Conservation (phyloP, 2,329 filamentous ascomycete genomes). For the Alternaria sp. region DNA sequence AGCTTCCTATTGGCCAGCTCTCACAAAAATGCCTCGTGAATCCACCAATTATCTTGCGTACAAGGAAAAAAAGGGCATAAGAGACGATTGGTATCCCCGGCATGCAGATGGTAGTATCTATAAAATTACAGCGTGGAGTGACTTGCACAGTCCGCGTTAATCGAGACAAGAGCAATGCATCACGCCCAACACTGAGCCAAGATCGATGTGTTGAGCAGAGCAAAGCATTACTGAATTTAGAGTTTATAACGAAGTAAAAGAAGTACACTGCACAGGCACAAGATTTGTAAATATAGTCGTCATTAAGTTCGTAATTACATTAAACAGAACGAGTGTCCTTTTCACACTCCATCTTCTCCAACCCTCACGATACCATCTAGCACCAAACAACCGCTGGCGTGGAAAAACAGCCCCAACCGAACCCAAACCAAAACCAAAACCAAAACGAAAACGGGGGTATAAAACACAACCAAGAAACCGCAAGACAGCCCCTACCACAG, state of each 20-base stretch:
- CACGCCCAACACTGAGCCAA: no score
- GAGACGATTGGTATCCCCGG: no score
- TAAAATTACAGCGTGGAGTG: no score
- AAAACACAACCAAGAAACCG: slow-evolving; percentile 9
- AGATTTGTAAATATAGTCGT: not conserved
- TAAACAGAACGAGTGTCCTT: slow-evolving; percentile 2
- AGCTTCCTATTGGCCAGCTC: not conserved
- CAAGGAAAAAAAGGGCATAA: no score
- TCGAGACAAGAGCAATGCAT: no score
- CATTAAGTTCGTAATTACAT: slow-evolving; percentile 10
- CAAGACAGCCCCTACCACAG: not conserved
- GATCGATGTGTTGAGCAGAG: not conserved
- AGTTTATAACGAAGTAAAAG: not conserved
- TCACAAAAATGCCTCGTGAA: not conserved
- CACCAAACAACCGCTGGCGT: slow-evolving; percentile 1
- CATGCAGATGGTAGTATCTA: no score
- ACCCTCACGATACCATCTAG: not conserved
- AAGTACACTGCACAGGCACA: not conserved
- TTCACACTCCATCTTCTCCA: not conserved
- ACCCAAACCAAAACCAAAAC: not conserved
- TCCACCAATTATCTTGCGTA: not conserved
- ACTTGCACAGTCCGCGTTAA: no score
- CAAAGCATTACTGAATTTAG: not conserved
- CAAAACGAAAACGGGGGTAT: slow-evolving; percentile 8
- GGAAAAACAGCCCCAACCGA: no score